Evolutionary conservation across 768 basidiomycete genomes (phyloP).

Genomic region (Baorangia bicolor): DNA sequence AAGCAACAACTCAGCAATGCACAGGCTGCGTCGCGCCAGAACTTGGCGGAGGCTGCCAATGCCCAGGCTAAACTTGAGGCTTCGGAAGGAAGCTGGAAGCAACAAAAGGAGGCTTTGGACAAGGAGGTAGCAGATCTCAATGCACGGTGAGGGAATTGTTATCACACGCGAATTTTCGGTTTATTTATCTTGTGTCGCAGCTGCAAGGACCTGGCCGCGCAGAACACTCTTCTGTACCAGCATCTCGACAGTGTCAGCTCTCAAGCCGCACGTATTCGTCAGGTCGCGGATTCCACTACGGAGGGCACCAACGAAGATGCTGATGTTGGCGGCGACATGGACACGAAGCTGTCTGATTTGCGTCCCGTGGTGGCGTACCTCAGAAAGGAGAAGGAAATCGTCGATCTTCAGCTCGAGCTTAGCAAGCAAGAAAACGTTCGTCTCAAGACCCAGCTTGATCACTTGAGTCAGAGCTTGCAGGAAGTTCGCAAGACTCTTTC

Average conservation of each 20-base stretch:
- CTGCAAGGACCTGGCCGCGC: slow-evolving; percentile 68
- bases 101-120: slow-evolving; percentile 73
- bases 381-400: slow-evolving; percentile 89
- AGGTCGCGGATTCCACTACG: slow-evolving; percentile 57
- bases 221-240: slow-evolving; percentile 76
- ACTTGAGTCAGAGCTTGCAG: slow-evolving; percentile 64
- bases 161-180: not conserved
- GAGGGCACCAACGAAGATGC: slow-evolving; percentile 40
- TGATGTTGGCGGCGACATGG: slow-evolving; percentile 49
- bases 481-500: slow-evolving; percentile 69
- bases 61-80: slow-evolving; percentile 68
- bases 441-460: slow-evolving; percentile 73
- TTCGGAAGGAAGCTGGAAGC: slow-evolving; percentile 78
- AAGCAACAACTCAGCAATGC: slow-evolving; percentile 58
- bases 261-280: slow-evolving; percentile 78
- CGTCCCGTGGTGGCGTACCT: slow-evolving; percentile 79
- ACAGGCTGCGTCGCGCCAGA: slow-evolving; percentile 56
- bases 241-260: slow-evolving; percentile 83
- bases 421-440: slow-evolving; percentile 74
- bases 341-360: slow-evolving; percentile 68
- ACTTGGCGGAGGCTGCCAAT: slow-evolving; percentile 63
- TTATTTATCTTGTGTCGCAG: slow-evolving; percentile 36
- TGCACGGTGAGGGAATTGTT: slow-evolving; percentile 48
- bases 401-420: slow-evolving; percentile 83
- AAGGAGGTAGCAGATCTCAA: slow-evolving; percentile 76